Base-by-base conservation (phyloP, 2,329 filamentous ascomycete species). In the Colletotrichum viniferum region DNA sequence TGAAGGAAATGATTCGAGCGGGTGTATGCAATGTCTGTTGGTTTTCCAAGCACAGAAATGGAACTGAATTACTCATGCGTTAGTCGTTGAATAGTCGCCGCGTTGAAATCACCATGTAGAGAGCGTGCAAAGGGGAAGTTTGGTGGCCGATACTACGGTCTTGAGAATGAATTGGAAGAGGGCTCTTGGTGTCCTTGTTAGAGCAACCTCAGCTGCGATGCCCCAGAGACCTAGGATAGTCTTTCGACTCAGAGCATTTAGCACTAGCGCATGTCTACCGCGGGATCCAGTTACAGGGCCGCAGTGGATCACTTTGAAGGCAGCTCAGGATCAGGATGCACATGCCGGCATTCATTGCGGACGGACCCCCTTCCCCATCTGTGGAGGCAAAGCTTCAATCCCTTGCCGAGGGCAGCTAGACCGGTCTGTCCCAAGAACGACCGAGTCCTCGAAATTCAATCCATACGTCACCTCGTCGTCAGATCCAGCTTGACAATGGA, bases 41-140 rank as follows among this genome's bases (percentile, higher is more conserved):
- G 0, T 43, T 0, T 1, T 0, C 8, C 8, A 10, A 5, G 0
- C 38, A 0, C 18, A 10, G 38, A n/a, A 43, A 43, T 43, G 16
- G 4, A 43, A 5, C 36, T n/a, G 38, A 0, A 18, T 10, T 9
- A 0, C 3, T n/a, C 9, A 5, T 4, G 16, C 18, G 38, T 1
- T 18, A 7, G 16, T 7, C 0, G 38, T 18, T 43, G 38, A n/a
- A 43, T 0, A 10, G 8, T 0, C 38, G 16, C 4, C 18, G 38
- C 38, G 38, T 0, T 0, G 0, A 2, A 10, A 43, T 3, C 8
- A n/a, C 16, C 18, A 18, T 18, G 4, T 0, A 43, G 0, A 3
- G 1, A n/a, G 38, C 16, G 38, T 38, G 1, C 4, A 38, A 18
- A 38, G 14, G 14, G 34, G 14, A 4, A 18, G 7, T 0, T 38